Evolutionary conservation across 495 filamentous ascomycete genomes (phyloP), one percentile per base, ranked within the genome.

Genomic region (Xylaria palmicola): DNA sequence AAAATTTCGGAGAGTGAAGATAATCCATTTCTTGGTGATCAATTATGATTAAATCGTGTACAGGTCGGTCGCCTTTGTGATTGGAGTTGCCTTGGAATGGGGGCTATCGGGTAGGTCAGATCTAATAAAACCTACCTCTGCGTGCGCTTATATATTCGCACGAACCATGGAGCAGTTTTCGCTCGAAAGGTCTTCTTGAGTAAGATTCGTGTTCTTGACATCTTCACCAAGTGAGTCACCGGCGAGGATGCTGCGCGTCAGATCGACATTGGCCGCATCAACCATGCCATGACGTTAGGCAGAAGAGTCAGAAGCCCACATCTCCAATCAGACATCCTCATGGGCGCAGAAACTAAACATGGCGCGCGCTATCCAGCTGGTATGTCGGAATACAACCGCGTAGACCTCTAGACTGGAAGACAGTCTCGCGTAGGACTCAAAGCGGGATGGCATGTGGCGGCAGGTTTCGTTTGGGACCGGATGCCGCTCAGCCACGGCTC

Each of bases 121-220:
- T 0, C 5, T 17, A n/a, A 1, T 27, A 15, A 29, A n/a, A n/a
- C n/a, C 49, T 4, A 47, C 39, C 8, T 56, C 56, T 7, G 9
- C 17, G 43, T 65, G 62, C 12, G 53, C 24, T 8, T 65, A 50
- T 59, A 56, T 71, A n/a, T n/a, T n/a, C n/a, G n/a, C n/a, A n/a
- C n/a, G n/a, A n/a, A n/a, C n/a, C n/a, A n/a, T n/a, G n/a, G n/a
- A n/a, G n/a, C n/a, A n/a, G n/a, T n/a, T n/a, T n/a, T 5, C 1
- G 5, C 6, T 32, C 30, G 27, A 56, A 24, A 24, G n/a, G 0
- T 39, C 7, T 10, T 17, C 13, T 5, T 9, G 1, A 3, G 22
- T 4, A 12, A 4, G 19, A 6, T 34, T 13, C 27, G 27, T 24
- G 20, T 29, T 55, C 3, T 20, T 13, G 20, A 20, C 15, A 26